phyloP scores from a whole-genome alignment of 805 yeast genomes.

The Ogataea thermomethanolica region DNA sequence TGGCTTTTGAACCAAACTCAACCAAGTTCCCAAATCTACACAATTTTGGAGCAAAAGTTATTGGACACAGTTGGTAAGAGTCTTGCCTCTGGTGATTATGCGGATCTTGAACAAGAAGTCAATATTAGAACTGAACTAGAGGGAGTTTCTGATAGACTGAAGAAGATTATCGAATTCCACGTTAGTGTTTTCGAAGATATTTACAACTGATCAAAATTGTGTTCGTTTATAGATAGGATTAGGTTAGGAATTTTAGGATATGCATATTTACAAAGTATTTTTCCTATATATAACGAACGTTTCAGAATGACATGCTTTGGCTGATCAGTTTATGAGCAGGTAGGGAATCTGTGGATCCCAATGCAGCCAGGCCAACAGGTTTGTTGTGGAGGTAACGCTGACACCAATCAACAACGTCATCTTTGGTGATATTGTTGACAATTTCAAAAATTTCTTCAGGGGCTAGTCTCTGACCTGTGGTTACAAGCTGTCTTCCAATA shows the following conservation, averaged over 20 bases:
- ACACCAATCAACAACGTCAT: constrained; percentile 87
- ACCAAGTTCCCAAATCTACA: constrained; percentile 74
- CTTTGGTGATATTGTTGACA: constrained; percentile 72
- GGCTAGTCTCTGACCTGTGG: constrained; percentile 76
- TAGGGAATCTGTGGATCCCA: constrained; percentile 73
- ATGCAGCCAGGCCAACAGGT: constrained; percentile 87
- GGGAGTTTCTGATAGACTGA: constrained; percentile 54
- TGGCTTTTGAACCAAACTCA: constrained; percentile 87
- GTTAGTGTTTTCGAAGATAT: constrained; percentile 79
- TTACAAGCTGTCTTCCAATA: constrained; percentile 94
- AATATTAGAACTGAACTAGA: constrained; percentile 49
- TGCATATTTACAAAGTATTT: constrained; percentile 6
- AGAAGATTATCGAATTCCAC: constrained; percentile 70
- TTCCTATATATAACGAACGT: neutral
- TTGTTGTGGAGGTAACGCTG: constrained; percentile 71
- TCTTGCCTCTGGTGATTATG: constrained; percentile 10
- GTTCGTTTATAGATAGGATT: constrained; percentile 9
- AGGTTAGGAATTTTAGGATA: constrained; percentile 8
- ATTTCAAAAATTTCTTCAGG: constrained; percentile 73
- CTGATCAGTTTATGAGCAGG: constrained; percentile 63
- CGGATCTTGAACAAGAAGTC: constrained; percentile 23
- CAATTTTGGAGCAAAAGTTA: constrained; percentile 65
- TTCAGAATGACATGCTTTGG: constrained; percentile 27
- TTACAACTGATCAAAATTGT: constrained; percentile 36
- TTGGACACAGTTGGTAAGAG: constrained; percentile 42